phyloP scores from a whole-genome alignment of 495 filamentous ascomycete genomes.

The Annulohypoxylon moriforme region DNA sequence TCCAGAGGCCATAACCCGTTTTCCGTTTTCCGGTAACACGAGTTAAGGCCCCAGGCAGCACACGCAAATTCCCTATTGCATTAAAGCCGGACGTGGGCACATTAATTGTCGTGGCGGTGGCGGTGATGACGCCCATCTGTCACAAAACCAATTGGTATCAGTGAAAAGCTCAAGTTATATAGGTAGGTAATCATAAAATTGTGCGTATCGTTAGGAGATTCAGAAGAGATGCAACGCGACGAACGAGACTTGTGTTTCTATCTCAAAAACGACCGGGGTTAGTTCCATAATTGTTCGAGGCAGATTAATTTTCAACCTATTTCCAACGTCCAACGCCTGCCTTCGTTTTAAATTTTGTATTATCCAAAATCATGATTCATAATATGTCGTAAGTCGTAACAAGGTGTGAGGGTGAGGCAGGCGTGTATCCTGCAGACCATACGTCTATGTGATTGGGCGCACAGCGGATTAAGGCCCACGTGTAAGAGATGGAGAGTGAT shows the following conservation, averaged over 20 bases:
- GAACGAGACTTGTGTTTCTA: constrained; percentile 38
- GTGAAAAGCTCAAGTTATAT: constrained; percentile 39
- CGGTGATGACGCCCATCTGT: constrained; percentile 53
- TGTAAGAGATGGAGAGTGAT: constrained; percentile 23
- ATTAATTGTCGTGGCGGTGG: constrained; percentile 35
- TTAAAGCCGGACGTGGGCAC: constrained; percentile 22
- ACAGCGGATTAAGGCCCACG: background rate
- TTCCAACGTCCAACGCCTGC: no score
- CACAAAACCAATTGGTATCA: constrained; percentile 47
- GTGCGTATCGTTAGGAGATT: constrained; percentile 38
- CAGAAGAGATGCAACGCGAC: constrained; percentile 30
- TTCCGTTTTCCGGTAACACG: constrained; percentile 28
- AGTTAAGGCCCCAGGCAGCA: constrained; percentile 8
- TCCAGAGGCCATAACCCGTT: constrained; percentile 23
- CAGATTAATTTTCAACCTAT: constrained; percentile 17
- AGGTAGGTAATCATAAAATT: constrained; percentile 27
- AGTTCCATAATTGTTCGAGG: constrained; percentile 22
- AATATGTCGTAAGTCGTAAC: constrained; percentile 39
- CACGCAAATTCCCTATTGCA: constrained; percentile 7
- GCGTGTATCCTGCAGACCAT: constrained; percentile 26
- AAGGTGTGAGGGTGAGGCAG: constrained; percentile 21
- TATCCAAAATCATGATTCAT: constrained; percentile 31
- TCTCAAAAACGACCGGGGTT: constrained; percentile 37
- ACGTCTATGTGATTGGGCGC: constrained; percentile 4
- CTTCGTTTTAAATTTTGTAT: constrained; percentile 26